Conservation (phyloP, 2,329 filamentous ascomycete genomes). For the Neodidymelliopsis sp. region DNA sequence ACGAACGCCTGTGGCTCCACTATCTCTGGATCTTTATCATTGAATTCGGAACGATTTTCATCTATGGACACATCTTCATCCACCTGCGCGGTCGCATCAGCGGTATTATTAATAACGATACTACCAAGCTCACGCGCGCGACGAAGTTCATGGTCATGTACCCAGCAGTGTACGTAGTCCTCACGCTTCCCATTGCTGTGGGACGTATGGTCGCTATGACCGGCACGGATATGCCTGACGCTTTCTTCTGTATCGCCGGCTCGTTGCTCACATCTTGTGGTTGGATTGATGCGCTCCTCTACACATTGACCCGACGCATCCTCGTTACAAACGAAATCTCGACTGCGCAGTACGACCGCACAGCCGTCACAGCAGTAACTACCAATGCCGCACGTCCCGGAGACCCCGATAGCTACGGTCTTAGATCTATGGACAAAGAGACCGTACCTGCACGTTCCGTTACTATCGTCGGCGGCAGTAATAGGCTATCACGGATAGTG, state of each 20-base stretch:
- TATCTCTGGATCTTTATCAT: constrained; percentile 64
- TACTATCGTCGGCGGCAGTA: constrained; percentile 46
- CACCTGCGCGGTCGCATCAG: constrained; percentile 56
- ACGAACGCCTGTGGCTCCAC: constrained; percentile 59
- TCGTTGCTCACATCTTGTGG: constrained; percentile 61
- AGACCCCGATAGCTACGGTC: constrained; percentile 35
- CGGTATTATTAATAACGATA: constrained; percentile 45
- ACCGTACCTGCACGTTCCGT: constrained; percentile 36
- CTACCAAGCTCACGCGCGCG: constrained; percentile 48
- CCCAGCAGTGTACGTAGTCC: constrained; percentile 70
- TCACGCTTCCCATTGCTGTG: constrained; percentile 69
- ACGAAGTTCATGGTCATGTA: constrained; percentile 68
- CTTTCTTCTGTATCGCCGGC: constrained; percentile 67
- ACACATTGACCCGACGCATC: constrained; percentile 52
- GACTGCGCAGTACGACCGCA: constrained; percentile 33
- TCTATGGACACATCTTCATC: constrained; percentile 59
- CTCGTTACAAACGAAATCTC: constrained; percentile 46
- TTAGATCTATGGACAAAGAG: constrained; percentile 44
- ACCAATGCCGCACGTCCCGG: constrained; percentile 37
- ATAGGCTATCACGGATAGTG: constrained; percentile 38
- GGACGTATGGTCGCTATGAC: constrained; percentile 51
- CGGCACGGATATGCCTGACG: constrained; percentile 54
- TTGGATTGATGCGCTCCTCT: constrained; percentile 54
- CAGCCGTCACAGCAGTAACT: constrained; percentile 27
- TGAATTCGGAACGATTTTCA: constrained; percentile 59